Evolutionary conservation across 2,329 filamentous ascomycete genomes (phyloP), one percentile per base, ranked within the genome.

Genomic region (Coniochaeta hoffmannii): DNA sequence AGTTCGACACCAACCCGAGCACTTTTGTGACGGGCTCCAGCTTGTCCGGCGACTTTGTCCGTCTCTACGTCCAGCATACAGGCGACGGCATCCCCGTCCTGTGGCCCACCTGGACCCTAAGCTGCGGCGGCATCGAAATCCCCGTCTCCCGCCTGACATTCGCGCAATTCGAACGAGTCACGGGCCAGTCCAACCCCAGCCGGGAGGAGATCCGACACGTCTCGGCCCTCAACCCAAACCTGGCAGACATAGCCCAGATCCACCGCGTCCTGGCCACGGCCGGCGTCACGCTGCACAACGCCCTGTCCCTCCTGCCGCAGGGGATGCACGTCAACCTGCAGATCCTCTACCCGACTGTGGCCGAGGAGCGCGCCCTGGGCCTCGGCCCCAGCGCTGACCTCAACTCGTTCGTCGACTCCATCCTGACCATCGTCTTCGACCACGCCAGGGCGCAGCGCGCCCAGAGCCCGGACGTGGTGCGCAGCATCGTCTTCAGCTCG

Each of bases 1-100:
- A 96, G 63, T 81, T 94, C 50, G 90, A 96, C 68, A 86, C 89
- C 53, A 89, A 91, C 50, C 87, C 88, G 24, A 94, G 83, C 66
- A 89, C 90, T 24, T 83, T 97, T 24, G 90, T 99, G 17, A 97
- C 93, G 0, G 94, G 93, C 0, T 97, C 93, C 10, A 97, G 93
- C 72, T 72, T 99, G 55, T 95, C 90, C 2, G 94, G 94, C n/a
- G 89, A 97, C 65, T 97, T 97, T 69, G 86, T 96, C 24, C 85
- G 92, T 55, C 74, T 99, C 8, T 96, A 91, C 66, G 89, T 97
- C 24, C 94, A 99, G 66, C 82, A 96, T 62, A 97, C 93, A 0
- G 87, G 85, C 58, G 94, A 99, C 67, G 87, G 87, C 1, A 75
- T 95, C 0, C 91, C 93, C 0, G 88, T 99, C 1, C 76, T 97